Conservation (phyloP, 768 basidiomycete genomes). For the Boletus huronensis region DNA sequence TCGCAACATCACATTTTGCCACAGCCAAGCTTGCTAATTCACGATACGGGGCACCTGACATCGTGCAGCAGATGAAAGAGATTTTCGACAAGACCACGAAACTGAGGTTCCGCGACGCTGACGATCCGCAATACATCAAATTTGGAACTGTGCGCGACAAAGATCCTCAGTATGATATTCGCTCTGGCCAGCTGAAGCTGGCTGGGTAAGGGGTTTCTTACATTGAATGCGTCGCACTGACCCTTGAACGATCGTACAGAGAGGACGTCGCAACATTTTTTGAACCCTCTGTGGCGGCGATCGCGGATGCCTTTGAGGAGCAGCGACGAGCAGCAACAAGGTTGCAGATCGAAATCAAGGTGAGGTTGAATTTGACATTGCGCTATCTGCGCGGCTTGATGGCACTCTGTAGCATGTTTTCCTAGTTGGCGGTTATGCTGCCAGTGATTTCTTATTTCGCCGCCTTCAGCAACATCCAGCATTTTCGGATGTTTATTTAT, state of each 20-base stretch:
- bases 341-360: constrained; percentile 28
- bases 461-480: constrained; percentile 39
- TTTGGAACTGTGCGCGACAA: constrained; percentile 37
- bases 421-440: constrained; percentile 51
- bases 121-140: constrained; percentile 35
- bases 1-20: neutral
- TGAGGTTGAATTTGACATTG: neutral
- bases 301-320: constrained; percentile 32
- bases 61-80: constrained; percentile 32
- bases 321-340: constrained; percentile 20
- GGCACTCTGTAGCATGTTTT: constrained; percentile 32
- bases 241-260: constrained; percentile 13
- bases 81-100: constrained; percentile 38
- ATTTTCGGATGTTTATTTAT: constrained; percentile 37
- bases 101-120: constrained; percentile 37
- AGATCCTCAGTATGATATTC: constrained; percentile 33
- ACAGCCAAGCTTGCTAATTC: constrained; percentile 32
- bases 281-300: constrained; percentile 38
- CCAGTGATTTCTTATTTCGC: constrained; percentile 44
- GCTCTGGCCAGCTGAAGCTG: constrained; percentile 36
- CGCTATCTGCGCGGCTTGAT: neutral
- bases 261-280: constrained; percentile 39
- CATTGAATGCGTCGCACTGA: neutral
- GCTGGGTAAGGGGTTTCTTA: constrained; percentile 27
- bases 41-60: constrained; percentile 24